phyloP scores from a whole-genome alignment of 352 stramenopile species.

The Elongisporangium undulatum region DNA sequence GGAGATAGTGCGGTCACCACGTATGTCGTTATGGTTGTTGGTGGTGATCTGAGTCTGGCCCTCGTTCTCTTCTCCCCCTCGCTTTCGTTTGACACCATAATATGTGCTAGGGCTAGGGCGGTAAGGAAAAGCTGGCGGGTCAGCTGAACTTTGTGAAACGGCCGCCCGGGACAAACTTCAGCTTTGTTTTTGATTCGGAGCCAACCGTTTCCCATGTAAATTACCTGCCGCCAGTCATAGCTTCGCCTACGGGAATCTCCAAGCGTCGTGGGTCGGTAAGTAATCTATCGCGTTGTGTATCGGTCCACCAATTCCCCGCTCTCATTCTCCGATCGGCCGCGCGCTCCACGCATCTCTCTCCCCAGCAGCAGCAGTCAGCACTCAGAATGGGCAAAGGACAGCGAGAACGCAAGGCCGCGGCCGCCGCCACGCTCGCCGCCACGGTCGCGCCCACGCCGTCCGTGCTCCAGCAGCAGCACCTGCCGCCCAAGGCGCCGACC shows the following conservation, averaged over 20 bases:
- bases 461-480: constrained; percentile 20
- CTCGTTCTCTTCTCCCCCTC: too few relatives aligned
- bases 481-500: constrained; percentile 4
- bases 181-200: background rate
- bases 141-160: background rate
- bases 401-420: constrained; percentile 49
- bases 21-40: too few relatives aligned
- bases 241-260: background rate
- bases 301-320: background rate
- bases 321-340: constrained; percentile 1
- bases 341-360: constrained; percentile 2
- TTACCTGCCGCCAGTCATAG: background rate
- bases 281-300: background rate
- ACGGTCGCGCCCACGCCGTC: constrained; percentile 32
- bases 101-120: background rate
- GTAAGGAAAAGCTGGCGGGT: background rate
- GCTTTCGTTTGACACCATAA: background rate
- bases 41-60: too few relatives aligned
- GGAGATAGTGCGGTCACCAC: too few relatives aligned
- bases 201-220: background rate
- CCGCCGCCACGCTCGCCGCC: constrained; percentile 34
- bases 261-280: background rate
- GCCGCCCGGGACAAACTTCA: background rate
- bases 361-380: background rate
- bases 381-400: constrained; percentile 65